phyloP scores from a whole-genome alignment of 305 asterid genomes.

The Solanum hybrid region DNA sequence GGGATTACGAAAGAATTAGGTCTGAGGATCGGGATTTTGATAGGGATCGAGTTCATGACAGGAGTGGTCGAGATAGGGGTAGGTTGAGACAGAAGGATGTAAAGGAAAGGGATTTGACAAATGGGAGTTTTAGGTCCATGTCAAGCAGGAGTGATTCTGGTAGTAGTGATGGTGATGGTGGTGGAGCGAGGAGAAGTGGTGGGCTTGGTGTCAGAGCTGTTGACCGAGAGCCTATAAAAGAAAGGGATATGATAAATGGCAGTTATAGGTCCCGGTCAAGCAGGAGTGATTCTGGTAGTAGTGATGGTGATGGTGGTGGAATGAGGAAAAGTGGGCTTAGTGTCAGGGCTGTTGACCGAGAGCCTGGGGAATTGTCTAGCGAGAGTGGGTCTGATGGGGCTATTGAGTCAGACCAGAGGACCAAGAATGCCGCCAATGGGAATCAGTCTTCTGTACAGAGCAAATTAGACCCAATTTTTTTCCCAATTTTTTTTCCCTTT shows the following conservation, averaged over 20 bases:
- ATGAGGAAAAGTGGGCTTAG: neutral
- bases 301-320: neutral
- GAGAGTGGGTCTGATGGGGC: neutral
- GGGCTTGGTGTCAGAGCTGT: neutral
- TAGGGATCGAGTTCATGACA: neutral
- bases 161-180: neutral
- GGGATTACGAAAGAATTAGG: neutral
- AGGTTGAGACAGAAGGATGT: neutral
- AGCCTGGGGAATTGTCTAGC: neutral
- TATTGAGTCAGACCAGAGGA: neutral
- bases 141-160: neutral
- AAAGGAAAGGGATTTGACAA: neutral
- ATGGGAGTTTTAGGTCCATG: neutral
- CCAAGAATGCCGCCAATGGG: neutral
- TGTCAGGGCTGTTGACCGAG: neutral
- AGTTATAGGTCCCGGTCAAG: neutral
- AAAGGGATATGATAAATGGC: neutral
- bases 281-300: neutral
- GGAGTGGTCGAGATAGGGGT: neutral
- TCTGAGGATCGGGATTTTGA: neutral
- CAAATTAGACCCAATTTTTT: no score
- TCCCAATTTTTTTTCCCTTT: no score
- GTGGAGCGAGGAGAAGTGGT: neutral
- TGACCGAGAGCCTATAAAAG: neutral
- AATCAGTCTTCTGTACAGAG: neutral